These are phyloP conservation scores for Cyclotella cryptica DNA, from an alignment of 108 stramenopile genomes.

Conservation along the genomic window DNA sequence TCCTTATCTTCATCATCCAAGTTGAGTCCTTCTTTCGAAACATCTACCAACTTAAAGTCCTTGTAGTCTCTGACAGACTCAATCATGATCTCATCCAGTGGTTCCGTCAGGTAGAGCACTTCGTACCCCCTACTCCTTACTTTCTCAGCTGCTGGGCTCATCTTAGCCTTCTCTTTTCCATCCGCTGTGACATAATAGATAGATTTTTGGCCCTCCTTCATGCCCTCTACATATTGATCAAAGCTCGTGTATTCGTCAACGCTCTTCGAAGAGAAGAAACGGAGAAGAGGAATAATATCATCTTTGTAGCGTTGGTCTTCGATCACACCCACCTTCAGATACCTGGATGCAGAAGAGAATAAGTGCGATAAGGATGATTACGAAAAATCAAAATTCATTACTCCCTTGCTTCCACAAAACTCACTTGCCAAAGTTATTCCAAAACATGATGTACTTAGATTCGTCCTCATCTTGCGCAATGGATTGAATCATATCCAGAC, in stretches of 20 bases:
- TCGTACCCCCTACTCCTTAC: slow-evolving; percentile 89
- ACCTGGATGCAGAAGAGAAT: slow-evolving; percentile 14
- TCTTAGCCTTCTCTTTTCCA: slow-evolving; percentile 75
- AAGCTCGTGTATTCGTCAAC: slow-evolving; percentile 87
- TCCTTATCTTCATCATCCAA: slow-evolving; percentile 89
- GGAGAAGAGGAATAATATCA: slow-evolving; percentile 85
- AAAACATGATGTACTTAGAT: slow-evolving; percentile 82
- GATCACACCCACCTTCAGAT: slow-evolving; percentile 95
- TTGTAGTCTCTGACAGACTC: slow-evolving; percentile 88
- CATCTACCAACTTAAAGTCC: slow-evolving; percentile 87
- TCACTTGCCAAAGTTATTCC: slow-evolving; percentile 95
- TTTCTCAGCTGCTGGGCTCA: slow-evolving; percentile 94
- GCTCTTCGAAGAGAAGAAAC: slow-evolving; percentile 88
- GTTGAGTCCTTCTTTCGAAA: slow-evolving; percentile 90
- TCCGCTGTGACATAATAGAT: slow-evolving; percentile 98
- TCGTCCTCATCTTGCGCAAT: slow-evolving; percentile 86
- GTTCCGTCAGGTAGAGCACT: slow-evolving; percentile 93
- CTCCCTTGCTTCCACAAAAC: too few relatives aligned
- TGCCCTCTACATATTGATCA: slow-evolving; percentile 87
- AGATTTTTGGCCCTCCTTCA: slow-evolving; percentile 93
- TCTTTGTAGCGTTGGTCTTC: slow-evolving; percentile 92
- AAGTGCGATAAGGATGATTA: too few relatives aligned
- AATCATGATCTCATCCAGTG: slow-evolving; percentile 97
- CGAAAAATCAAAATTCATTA: too few relatives aligned
- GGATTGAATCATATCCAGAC: slow-evolving; percentile 93